Percentiles rank a stretch among this genome's conserved stretches.
Evolutionary conservation across 345 rosid genomes (phyloP).

Genomic region (Arabis hirsuta): DNA sequence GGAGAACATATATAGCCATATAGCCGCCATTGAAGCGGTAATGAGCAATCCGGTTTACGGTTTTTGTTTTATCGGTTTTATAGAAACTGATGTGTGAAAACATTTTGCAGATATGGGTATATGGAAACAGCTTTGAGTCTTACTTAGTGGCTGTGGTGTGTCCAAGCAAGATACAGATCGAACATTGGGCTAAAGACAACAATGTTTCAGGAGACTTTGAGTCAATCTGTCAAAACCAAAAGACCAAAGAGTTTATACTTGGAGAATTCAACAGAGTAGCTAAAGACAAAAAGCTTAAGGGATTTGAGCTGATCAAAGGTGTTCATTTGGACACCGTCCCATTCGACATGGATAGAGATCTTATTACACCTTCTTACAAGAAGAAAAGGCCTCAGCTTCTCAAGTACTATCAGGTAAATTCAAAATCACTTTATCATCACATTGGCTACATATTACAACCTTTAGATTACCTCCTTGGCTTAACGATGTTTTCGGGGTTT

Average conservation of each 20-base stretch:
- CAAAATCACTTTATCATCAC: neutral
- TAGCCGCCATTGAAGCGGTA: constrained; percentile 77
- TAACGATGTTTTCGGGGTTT: neutral
- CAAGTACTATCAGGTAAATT: constrained; percentile 73
- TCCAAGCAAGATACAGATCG: constrained; percentile 79
- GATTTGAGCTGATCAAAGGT: constrained; percentile 82
- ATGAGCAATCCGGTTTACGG: neutral
- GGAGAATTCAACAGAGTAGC: constrained; percentile 75
- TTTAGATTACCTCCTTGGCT: neutral
- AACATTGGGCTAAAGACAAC: constrained; percentile 78
- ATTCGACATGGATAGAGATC: constrained; percentile 87
- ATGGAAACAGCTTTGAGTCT: constrained; percentile 96
- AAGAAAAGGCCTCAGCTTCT: constrained; percentile 94
- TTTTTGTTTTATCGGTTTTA: neutral
- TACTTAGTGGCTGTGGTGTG: constrained; percentile 84
- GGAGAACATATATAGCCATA: constrained; percentile 79
- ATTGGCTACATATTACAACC: neutral
- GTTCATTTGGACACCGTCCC: constrained; percentile 84
- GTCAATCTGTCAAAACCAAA: constrained; percentile 66
- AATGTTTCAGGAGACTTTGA: constrained; percentile 66
- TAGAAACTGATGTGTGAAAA: neutral
- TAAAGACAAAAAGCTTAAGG: constrained; percentile 87
- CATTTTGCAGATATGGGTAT: constrained; percentile 78
- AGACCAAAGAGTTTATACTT: constrained; percentile 65
- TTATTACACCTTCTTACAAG: constrained; percentile 92